phyloP scores from a whole-genome alignment of 2,329 filamentous ascomycete species.

The Botrytis byssoidea region DNA sequence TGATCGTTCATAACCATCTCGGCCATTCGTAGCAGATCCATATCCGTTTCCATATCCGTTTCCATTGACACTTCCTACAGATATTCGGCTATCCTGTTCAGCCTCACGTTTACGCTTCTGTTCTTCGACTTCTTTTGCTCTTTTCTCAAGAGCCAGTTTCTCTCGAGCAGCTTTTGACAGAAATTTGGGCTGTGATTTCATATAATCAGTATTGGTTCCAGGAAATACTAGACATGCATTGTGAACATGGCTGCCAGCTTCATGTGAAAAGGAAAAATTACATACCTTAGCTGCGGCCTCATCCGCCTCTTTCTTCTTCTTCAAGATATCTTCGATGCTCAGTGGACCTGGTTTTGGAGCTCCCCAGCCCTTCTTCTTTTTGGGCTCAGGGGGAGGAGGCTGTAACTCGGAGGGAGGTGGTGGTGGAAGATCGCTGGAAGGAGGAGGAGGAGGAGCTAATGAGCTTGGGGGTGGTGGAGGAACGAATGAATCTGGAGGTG shows the following conservation, averaged over 20 bases:
- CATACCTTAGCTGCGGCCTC: conserved; percentile 73
- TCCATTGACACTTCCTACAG: conserved; percentile 27
- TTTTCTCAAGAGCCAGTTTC: conserved; percentile 73
- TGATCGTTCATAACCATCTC: conserved; percentile 29
- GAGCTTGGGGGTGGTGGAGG: conserved; percentile 45
- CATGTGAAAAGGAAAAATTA: not conserved
- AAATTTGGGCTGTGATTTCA: conserved; percentile 66
- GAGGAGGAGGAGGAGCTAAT: conserved; percentile 35
- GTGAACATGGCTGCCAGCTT: conserved; percentile 35
- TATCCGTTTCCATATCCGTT: conserved; percentile 1
- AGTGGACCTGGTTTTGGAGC: conserved; percentile 52
- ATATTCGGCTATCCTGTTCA: conserved; percentile 31
- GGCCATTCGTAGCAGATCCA: conserved; percentile 28
- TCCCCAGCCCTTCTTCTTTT: conserved; percentile 56
- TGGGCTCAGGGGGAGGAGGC: conserved; percentile 47
- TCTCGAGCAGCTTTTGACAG: conserved; percentile 81
- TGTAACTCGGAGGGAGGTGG: conserved; percentile 41
- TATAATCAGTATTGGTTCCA: conserved; percentile 29
- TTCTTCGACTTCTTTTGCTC: conserved; percentile 68
- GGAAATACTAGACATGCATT: conserved; percentile 34
- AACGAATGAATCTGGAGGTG: conserved; percentile 42
- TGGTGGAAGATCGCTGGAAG: conserved; percentile 35
- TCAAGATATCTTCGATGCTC: conserved; percentile 81
- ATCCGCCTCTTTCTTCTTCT: conserved; percentile 82
- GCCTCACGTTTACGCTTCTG: conserved; percentile 49